A percentile compares a stretch with the other conserved stretches of the same genome.
phyloP scores from a whole-genome alignment of 192 early-diverging fungal genomes.

The Coemansia sp. region DNA sequence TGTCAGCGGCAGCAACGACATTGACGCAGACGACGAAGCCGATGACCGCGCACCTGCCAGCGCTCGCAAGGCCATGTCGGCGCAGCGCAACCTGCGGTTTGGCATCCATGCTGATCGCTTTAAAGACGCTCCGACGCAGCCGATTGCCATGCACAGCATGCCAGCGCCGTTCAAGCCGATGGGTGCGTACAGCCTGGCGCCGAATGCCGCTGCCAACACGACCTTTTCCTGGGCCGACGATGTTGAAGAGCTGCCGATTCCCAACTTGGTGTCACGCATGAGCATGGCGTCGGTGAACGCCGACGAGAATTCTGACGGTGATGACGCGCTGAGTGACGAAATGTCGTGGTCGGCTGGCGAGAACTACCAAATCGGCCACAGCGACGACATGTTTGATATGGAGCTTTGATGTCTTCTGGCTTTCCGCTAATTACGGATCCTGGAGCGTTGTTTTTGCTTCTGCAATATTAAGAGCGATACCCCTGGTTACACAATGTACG shows the following conservation, averaged over 20 bases:
- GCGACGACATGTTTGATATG: slow-evolving; percentile 46
- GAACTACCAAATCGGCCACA: slow-evolving; percentile 20
- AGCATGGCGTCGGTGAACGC: slow-evolving; percentile 4
- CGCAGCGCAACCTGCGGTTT: slow-evolving; percentile 15
- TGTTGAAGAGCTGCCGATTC: slow-evolving; percentile 53
- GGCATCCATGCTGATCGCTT: neutral
- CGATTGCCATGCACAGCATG: slow-evolving; percentile 38
- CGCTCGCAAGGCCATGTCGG: neutral
- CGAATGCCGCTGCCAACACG: slow-evolving; percentile 16
- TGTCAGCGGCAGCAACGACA: slow-evolving; percentile 14
- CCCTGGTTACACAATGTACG: neutral
- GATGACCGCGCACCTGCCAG: slow-evolving; percentile 8
- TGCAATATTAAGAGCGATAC: no score
- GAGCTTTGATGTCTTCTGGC: slow-evolving; percentile 23
- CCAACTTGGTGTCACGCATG: slow-evolving; percentile 21
- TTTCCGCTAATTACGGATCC: no score
- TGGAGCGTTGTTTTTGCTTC: neutral
- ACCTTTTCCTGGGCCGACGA: slow-evolving; percentile 56
- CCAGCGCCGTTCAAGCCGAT: slow-evolving; percentile 26
- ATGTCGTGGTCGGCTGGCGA: slow-evolving; percentile 45
- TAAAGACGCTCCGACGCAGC: neutral
- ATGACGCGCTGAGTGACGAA: slow-evolving; percentile 47
- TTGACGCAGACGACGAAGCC: slow-evolving; percentile 47
- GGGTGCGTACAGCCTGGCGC: slow-evolving; percentile 2
- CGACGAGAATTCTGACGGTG: slow-evolving; percentile 16